Evolutionary conservation across 176 grass and related monocot species (phyloP), one percentile per base, ranked within the genome.

Genomic region (Metroxylon sagu): DNA sequence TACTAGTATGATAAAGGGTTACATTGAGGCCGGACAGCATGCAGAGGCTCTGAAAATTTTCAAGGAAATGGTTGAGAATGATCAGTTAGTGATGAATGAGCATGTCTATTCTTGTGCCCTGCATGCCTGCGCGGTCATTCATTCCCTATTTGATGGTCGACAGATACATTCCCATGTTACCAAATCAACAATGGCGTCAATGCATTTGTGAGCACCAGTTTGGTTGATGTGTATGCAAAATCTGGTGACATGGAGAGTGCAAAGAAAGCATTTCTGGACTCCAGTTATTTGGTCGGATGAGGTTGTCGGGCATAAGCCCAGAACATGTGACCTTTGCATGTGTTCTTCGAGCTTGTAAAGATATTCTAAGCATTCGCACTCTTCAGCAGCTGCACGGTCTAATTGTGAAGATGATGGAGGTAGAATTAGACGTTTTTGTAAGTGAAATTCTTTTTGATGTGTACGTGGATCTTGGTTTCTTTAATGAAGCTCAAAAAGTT

Each of bases 181-280:
- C 18, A 82, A 76, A 66, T 76, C 48, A 16, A n/a, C 39, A 31
- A 61, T 76, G 19, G 18, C 15, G 15, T 76, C 10, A 59, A 76
- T 60, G 0, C 52, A 0, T 82, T 71, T 59, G 60, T 54, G 14
- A 72, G 72, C 31, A 71, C 79, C 5, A 19, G 66, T 16, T 69
- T 82, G 29, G 79, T 82, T 31, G 59, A 65, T 65, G 56, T 76
- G 6, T 82, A 82, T 50, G 59, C 19, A 10, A 82, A 75, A 59
- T 70, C 65, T 53, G 48, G 53, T 27, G 16, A 70, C 7, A 75
- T 71, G 26, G 59, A 65, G 31, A 18, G 5, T 48, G 59, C 79
- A 14, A 65, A 8, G 62, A 63, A 50, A 54, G 71, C 65, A 50
- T 71, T 76, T 62, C 53, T 29, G 21, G 43, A 30, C 31, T 75